phyloP scores from a whole-genome alignment of 2,329 filamentous ascomycete species.

The Graphilbum fragrans region DNA sequence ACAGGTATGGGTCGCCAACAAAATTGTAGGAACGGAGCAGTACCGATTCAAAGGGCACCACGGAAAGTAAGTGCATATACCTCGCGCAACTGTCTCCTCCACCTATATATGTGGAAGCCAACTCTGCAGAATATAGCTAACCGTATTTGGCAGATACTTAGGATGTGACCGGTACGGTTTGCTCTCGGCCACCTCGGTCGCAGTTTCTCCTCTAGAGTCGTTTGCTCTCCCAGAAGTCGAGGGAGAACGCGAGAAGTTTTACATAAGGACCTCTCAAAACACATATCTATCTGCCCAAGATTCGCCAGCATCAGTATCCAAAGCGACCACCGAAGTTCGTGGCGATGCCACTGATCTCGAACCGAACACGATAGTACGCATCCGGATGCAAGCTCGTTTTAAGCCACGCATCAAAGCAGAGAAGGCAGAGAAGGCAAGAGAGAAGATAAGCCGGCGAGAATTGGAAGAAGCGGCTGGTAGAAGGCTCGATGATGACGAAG shows the following conservation, averaged over 20 bases:
- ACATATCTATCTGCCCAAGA: conserved; percentile 56
- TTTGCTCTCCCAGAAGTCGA: conserved; percentile 56
- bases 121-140: conserved; percentile 3
- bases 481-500: conserved; percentile 71
- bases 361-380: conserved; percentile 60
- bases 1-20: conserved; percentile 88
- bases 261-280: conserved; percentile 60
- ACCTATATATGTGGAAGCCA: neutral
- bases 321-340: conserved; percentile 50
- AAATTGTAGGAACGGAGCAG: conserved; percentile 67
- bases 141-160: conserved; percentile 50
- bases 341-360: conserved; percentile 60
- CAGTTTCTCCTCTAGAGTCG: conserved; percentile 73
- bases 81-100: neutral
- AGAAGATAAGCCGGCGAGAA: conserved; percentile 79
- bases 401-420: conserved; percentile 70
- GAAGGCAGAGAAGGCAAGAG: conserved; percentile 71
- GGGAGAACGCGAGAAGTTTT: conserved; percentile 54
- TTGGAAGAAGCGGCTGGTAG: conserved; percentile 72
- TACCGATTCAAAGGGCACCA: conserved; percentile 85
- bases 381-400: conserved; percentile 92
- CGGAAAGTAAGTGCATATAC: conserved; percentile 47
- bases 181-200: conserved; percentile 64
- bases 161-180: conserved; percentile 75
- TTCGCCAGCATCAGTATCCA: conserved; percentile 33